Base-by-base conservation (phyloP, 2,329 filamentous ascomycete species). In the Zalaria sp. region DNA sequence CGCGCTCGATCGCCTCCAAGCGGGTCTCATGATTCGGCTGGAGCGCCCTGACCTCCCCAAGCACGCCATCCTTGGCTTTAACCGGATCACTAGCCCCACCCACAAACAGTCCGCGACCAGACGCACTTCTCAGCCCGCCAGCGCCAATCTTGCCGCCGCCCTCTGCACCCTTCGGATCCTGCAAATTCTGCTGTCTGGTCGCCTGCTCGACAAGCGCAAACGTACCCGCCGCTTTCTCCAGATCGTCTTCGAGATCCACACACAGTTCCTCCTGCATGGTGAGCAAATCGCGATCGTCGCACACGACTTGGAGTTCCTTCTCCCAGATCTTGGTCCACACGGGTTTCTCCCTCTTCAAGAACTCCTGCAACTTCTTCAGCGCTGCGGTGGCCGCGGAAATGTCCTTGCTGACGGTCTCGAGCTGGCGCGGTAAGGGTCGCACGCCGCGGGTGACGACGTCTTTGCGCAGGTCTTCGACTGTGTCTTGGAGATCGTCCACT, bases 291-390 rank as follows among this genome's bases (percentile, higher is more conserved):
- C 88, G 79, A 56, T 95, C 91, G 58, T 93, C 87, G 64, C 91
- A 96, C 3, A 98, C 89, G 40, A 89, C 81, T 61, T 96, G 86
- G 37, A 98, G 70, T 61, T 96, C 88, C 64, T 93, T 88, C 73
- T 96, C 89, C 91, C 91, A 98, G 49, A 96, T 93, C 75, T 95
- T 95, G 42, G 87, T 95, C 89, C 91, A 98, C 44, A 95, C 71
- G 0, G 91, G 91, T 62, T 94, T 94, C 72, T 98, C 91, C 37
- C 77, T 76, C 53, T 79, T 81, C 65, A 98, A 75, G 67, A 83
- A 93, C 10, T 94, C 88, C 57, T 94, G 84, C 73, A 98, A 81
- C 65, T 84, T 88, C 72, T 85, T 91, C 47, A 98, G 77, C 56
- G 95, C 88, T 56, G 86, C 81, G 38, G 79, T 83, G 28, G 91